These are phyloP conservation scores for Pseudoperonospora humuli DNA, from an alignment of 352 stramenopile genomes.

Conservation along the genomic window DNA sequence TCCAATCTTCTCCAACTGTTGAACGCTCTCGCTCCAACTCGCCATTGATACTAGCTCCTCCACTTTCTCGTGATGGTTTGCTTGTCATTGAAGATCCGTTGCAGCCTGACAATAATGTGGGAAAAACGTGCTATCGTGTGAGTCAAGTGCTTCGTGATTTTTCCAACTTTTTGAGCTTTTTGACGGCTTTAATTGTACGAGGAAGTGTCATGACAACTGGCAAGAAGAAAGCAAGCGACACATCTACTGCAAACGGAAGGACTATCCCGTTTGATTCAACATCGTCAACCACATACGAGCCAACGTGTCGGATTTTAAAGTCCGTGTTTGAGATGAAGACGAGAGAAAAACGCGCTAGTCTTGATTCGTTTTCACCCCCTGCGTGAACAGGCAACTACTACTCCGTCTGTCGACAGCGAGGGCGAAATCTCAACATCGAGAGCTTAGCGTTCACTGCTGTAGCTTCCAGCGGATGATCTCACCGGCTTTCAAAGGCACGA, in stretches of 20 bases:
- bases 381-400: constrained; percentile 11
- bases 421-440: not conserved
- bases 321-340: constrained; percentile 64
- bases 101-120: constrained; percentile 67
- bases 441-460: constrained; percentile 9
- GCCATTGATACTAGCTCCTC: constrained; percentile 8
- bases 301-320: constrained; percentile 48
- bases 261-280: constrained; percentile 2
- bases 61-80: constrained; percentile 29
- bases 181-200: constrained; percentile 74
- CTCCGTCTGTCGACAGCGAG: constrained; percentile 12
- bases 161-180: constrained; percentile 74
- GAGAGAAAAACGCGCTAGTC: constrained; percentile 35
- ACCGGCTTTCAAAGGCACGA: constrained; percentile 91
- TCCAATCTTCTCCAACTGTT: constrained; percentile 7
- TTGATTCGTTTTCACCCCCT: constrained; percentile 25
- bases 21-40: constrained; percentile 16
- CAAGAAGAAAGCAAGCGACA: constrained; percentile 31
- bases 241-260: not conserved
- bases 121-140: constrained; percentile 78
- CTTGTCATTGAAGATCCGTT: constrained; percentile 74
- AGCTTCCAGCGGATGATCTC: constrained; percentile 89
- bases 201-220: constrained; percentile 60
- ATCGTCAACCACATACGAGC: constrained; percentile 7
- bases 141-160: constrained; percentile 80